phyloP scores from a whole-genome alignment of 164 flowering plant species.

The Malania oleifera region DNA sequence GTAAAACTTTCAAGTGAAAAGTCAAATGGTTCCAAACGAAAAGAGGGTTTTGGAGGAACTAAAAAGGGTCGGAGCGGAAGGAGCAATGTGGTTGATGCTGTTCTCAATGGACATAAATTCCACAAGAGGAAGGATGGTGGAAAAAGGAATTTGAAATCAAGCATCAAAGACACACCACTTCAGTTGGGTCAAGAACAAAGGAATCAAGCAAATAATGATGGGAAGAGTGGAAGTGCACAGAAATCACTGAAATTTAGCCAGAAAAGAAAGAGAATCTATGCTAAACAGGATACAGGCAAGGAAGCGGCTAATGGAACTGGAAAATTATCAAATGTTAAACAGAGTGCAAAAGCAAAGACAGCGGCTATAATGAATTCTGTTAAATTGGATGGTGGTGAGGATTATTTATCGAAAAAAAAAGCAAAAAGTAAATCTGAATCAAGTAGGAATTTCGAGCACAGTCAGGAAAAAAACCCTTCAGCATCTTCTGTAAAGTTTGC shows the following conservation, averaged over 20 bases:
- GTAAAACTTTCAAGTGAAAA: not conserved
- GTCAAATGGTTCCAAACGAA: not conserved
- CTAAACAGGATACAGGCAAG: constrained; percentile 7
- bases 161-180: not conserved
- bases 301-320: constrained; percentile 10
- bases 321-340: constrained; percentile 4
- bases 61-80: not conserved
- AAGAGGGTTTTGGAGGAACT: not conserved
- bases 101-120: not conserved
- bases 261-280: constrained; percentile 36
- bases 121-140: not conserved
- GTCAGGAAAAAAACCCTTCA: constrained; percentile 8
- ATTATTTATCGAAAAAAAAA: constrained; percentile 17
- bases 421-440: constrained; percentile 12
- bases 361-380: constrained; percentile 7
- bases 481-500: constrained; percentile 15
- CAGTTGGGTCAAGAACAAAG: not conserved
- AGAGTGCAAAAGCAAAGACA: constrained; percentile 11
- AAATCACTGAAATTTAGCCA: constrained; percentile 11
- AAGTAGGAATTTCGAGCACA: constrained; percentile 13
- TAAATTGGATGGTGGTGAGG: constrained; percentile 12
- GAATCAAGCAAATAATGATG: not conserved
- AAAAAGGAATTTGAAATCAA: not conserved
- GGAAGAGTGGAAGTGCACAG: not conserved
- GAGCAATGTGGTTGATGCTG: not conserved